These are phyloP conservation scores for Cladophialophora psammophila DNA, from an alignment of 2,329 filamentous ascomycete genomes.

Conservation along the genomic window DNA sequence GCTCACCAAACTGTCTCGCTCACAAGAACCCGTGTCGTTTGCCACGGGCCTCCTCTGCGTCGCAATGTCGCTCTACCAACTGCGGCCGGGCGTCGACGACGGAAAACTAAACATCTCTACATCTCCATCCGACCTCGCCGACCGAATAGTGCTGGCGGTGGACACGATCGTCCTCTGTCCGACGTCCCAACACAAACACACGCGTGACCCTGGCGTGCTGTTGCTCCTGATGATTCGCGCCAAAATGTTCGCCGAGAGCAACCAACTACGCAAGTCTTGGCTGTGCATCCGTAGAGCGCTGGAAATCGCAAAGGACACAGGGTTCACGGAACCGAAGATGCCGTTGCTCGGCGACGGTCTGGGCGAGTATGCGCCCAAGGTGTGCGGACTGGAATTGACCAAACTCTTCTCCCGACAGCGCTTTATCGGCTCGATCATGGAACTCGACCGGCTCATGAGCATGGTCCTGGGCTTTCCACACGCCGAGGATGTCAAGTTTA, in stretches of 20 bases:
- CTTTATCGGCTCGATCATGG: constrained; percentile 37
- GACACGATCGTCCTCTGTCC: constrained; percentile 36
- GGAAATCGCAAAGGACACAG: constrained; percentile 27
- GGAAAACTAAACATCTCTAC: constrained; percentile 30
- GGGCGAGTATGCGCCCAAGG: constrained; percentile 11
- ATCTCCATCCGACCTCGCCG: constrained; percentile 29
- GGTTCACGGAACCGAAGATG: constrained; percentile 27
- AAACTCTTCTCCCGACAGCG: constrained; percentile 34
- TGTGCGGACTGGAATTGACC: constrained; percentile 17
- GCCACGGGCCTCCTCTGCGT: constrained; percentile 37
- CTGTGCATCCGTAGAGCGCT: constrained; percentile 33
- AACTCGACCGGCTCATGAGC: constrained; percentile 37
- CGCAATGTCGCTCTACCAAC: constrained; percentile 34
- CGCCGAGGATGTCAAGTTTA: constrained; percentile 35
- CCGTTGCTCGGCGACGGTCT: neutral
- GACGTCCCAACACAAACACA: constrained; percentile 25
- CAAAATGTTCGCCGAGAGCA: constrained; percentile 38
- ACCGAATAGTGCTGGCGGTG: constrained; percentile 35
- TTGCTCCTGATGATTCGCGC: constrained; percentile 36
- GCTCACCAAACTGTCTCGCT: constrained; percentile 26
- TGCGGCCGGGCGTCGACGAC: constrained; percentile 37
- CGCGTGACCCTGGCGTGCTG: constrained; percentile 26
- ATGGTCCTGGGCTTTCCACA: constrained; percentile 39
- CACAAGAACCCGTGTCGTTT: constrained; percentile 28
- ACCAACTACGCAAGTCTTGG: constrained; percentile 39